Conservation (phyloP, 345 rosid genomes). For the Ricinus communis region DNA sequence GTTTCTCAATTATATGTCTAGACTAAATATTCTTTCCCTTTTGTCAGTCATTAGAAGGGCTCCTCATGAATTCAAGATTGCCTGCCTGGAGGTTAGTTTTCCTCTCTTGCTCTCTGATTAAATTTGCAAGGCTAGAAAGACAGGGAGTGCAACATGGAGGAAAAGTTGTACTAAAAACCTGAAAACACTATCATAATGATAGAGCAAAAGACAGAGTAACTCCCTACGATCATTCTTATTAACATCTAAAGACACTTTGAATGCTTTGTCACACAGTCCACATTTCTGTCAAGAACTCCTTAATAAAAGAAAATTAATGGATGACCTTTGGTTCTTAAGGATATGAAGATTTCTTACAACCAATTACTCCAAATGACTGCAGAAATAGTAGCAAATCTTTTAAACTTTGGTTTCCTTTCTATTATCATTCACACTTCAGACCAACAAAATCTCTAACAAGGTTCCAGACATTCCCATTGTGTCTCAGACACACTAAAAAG, state of each 20-base stretch:
- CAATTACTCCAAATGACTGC: neutral
- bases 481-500: neutral
- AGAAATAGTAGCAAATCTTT: neutral
- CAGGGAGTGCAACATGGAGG: neutral
- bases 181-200: too few species aligned
- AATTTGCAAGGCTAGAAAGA: neutral
- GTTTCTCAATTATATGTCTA: constrained; percentile 9
- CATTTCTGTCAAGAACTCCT: neutral
- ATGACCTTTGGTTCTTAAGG: neutral
- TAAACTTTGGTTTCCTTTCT: neutral
- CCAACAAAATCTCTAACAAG: neutral
- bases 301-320: neutral
- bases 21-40: constrained; percentile 13
- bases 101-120: neutral
- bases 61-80: constrained; percentile 97
- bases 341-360: neutral
- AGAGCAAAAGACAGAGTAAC: too few species aligned
- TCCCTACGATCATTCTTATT: neutral
- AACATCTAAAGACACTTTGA: neutral
- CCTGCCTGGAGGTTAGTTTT: constrained; percentile 83
- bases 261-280: neutral
- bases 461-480: neutral
- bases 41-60: constrained; percentile 89
- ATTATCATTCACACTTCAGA: neutral
- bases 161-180: neutral